phyloP scores from a whole-genome alignment of 2,329 filamentous ascomycete genomes.

The Furcasterigmium sp. region DNA sequence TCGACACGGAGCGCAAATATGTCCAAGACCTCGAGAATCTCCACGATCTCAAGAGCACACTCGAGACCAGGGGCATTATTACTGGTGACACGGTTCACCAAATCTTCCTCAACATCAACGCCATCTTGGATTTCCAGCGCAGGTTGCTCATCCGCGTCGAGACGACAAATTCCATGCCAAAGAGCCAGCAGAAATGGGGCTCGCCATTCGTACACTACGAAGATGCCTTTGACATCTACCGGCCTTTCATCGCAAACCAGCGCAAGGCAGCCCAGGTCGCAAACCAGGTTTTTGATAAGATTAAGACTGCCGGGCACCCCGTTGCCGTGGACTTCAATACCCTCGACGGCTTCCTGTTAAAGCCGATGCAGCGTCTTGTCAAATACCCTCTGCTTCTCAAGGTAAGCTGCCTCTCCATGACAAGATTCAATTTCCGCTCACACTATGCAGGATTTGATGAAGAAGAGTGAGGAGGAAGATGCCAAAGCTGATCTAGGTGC shows the following conservation, averaged over 20 bases:
- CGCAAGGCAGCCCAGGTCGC: slow-evolving; percentile 84
- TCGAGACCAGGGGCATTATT: slow-evolving; percentile 83
- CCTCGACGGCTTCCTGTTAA: slow-evolving; percentile 86
- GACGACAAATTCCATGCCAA: slow-evolving; percentile 81
- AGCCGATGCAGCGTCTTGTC: slow-evolving; percentile 91
- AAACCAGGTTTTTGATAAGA: slow-evolving; percentile 80
- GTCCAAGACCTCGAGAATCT: slow-evolving; percentile 95
- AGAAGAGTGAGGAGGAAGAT: slow-evolving; percentile 73
- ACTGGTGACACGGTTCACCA: slow-evolving; percentile 87
- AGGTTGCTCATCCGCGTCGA: slow-evolving; percentile 94
- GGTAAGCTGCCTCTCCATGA: too few relatives aligned
- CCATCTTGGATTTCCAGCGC: slow-evolving; percentile 90
- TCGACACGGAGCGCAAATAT: slow-evolving; percentile 95
- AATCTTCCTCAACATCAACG: slow-evolving; percentile 95
- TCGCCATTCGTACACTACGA: slow-evolving; percentile 81
- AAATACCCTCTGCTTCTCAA: slow-evolving; percentile 91
- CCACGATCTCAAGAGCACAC: slow-evolving; percentile 82
- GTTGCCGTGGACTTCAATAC: slow-evolving; percentile 86
- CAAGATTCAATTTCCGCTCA: slow-evolving; percentile 15
- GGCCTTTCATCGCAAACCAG: slow-evolving; percentile 96
- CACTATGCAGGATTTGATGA: slow-evolving; percentile 65
- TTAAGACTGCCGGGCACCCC: slow-evolving; percentile 66
- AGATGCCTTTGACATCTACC: slow-evolving; percentile 86
- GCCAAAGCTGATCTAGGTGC: slow-evolving; percentile 66
- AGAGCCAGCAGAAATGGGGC: slow-evolving; percentile 85